A percentile compares a stretch with the other conserved stretches of the same genome.
Conservation (phyloP, 176 grass and related monocot species). For the Areca catechu region DNA sequence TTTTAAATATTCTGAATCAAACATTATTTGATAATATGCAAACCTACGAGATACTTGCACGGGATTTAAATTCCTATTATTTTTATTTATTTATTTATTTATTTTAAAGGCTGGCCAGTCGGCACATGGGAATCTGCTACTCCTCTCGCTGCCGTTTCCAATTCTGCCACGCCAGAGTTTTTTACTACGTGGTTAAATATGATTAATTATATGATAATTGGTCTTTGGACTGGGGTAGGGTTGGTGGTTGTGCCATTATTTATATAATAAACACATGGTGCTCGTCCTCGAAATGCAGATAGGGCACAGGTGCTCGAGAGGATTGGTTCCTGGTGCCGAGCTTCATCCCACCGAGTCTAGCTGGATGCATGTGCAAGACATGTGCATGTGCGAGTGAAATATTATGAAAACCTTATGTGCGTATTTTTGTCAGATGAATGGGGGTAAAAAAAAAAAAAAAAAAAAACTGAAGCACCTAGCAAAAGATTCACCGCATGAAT, state of each 20-base stretch:
- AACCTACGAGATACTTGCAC: too few species aligned
- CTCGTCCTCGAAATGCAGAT: not conserved
- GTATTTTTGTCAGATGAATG: not conserved
- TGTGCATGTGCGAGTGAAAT: not conserved
- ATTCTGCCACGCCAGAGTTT: not conserved
- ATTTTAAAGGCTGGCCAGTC: not conserved
- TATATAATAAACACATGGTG: not conserved
- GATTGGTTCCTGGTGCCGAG: not conserved
- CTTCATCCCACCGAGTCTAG: constrained; percentile 4
- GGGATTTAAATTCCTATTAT: too few species aligned
- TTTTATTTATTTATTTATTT: too few species aligned
- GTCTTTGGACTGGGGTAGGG: too few species aligned
- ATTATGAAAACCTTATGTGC: not conserved
- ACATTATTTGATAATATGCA: too few species aligned
- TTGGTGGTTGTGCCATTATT: not conserved
- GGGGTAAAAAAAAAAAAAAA: not conserved
- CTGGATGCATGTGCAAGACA: not conserved
- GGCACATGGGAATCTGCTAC: not conserved
- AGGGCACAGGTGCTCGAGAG: not conserved
- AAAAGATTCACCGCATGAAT: not conserved
- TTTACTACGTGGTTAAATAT: too few species aligned
- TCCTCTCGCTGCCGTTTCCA: not conserved
- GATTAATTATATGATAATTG: too few species aligned
- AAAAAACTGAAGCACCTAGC: not conserved
- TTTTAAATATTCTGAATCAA: too few species aligned